Base-by-base conservation (phyloP, 441 rosid species). In the Kokia cookei region DNA sequence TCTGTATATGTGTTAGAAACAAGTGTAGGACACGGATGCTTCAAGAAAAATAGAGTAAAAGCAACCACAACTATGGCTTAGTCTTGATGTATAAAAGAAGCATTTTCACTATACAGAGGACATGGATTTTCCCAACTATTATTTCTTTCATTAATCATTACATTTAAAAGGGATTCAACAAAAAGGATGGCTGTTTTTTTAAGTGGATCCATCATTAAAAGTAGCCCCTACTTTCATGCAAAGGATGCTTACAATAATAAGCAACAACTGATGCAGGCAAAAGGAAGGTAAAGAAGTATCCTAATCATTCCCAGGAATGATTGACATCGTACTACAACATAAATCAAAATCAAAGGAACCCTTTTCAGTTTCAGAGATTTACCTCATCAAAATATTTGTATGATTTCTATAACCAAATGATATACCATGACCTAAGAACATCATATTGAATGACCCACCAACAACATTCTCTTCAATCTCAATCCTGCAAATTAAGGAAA, bases 341-440 rank as follows among this genome's bases (percentile, higher is more conserved):
- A 26, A 14, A 9, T 32, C 43, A 57, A 48, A 35, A 35, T n/a
- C 22, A 35, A 64, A 15, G 27, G 42, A 73, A 43, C 8, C 4
- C 65, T 70, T 42, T 17, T 1, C 26, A 78, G 27, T 57, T 61
- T 50, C 26, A 73, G 51, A 45, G 45, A 74, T 37, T 48, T 86
- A 96, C 98, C 98, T 93, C 92, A 90, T 86, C 58, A 91, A 74
- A 43, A 96, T 82, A 85, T 96, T 96, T 7, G 93, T 88, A 73
- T 94, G 98, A 82, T 96, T 92, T 84, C 98, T 90, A 84, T 96
- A 96, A 12, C 88, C 95, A 27, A 94, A 77, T 7, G 98, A 91
- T 74, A 96, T 92, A 73, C 91, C 90, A 76, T 88, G 86, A 74
- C 98, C 93, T 72, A 96, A 79, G 83, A 96, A 94, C 76, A 91